These are phyloP conservation scores for Artemisia tridentata DNA, from an alignment of 129 eudicot genomes.

Conservation along the genomic window DNA sequence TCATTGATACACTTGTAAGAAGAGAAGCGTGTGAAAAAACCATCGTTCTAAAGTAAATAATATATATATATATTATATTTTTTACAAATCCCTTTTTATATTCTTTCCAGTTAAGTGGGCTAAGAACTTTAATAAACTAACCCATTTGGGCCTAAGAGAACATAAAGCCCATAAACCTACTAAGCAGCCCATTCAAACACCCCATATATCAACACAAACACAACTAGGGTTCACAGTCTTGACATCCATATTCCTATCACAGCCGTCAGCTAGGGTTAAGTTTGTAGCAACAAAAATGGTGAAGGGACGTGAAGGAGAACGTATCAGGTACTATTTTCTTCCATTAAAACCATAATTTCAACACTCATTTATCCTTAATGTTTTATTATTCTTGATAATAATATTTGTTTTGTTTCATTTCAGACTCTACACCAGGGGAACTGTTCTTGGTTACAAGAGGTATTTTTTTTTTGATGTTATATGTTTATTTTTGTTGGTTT, in stretches of 20 bases:
- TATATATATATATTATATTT: too few species aligned
- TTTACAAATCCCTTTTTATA: too few species aligned
- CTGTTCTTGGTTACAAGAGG: constrained; percentile 48
- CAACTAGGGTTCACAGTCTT: constrained; percentile 17
- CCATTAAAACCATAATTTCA: too few species aligned
- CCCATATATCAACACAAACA: constrained; percentile 8
- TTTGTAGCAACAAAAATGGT: constrained; percentile 33
- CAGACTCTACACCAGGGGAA: constrained; percentile 47
- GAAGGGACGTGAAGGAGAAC: constrained; percentile 52
- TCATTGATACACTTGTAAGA: too few species aligned
- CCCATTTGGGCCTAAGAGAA: background rate
- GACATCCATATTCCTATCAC: constrained; percentile 4
- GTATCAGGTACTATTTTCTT: constrained; percentile 22
- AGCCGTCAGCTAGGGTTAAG: constrained; percentile 7
- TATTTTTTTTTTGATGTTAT: background rate
- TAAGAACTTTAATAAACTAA: too few species aligned
- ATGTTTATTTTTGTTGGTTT: too few species aligned
- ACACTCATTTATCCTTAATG: constrained; percentile 1
- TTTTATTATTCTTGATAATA: too few species aligned
- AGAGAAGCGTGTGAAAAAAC: too few species aligned
- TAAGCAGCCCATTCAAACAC: background rate
- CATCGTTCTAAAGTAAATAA: too few species aligned
- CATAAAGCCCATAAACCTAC: background rate
- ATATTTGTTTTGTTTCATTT: background rate
- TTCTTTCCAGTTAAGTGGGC: too few species aligned